Percentiles rank a stretch among this genome's conserved stretches.
Evolutionary conservation across 2,329 filamentous ascomycete species (phyloP).

Genomic region (Alternaria triticimaculans): DNA sequence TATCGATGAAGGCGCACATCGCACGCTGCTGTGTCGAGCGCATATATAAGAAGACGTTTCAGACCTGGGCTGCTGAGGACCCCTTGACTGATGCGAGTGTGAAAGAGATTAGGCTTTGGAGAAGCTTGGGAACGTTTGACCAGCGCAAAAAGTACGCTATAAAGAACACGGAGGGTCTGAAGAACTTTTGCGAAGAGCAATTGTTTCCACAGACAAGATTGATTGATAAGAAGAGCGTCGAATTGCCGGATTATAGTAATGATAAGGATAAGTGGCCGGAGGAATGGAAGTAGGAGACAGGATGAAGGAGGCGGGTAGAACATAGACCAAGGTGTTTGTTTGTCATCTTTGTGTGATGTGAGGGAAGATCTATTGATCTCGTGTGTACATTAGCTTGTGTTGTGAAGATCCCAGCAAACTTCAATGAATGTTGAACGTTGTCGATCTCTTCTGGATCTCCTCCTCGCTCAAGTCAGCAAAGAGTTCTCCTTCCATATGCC

Average conservation of each 20-base stretch:
- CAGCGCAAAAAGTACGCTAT: no score
- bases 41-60: background rate
- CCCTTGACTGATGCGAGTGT: background rate
- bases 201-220: background rate
- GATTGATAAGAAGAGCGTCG: background rate
- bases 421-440: background rate
- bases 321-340: no score
- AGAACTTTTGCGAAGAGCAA: background rate
- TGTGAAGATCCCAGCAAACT: no score
- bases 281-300: background rate
- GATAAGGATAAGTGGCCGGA: background rate
- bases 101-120: background rate
- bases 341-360: no score
- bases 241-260: background rate
- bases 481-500: conserved; percentile 1
- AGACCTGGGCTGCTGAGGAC: background rate
- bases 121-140: background rate
- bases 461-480: background rate
- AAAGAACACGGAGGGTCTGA: background rate
- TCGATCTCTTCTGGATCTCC: background rate
- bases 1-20: no score
- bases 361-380: no score
- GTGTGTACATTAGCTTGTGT: no score
- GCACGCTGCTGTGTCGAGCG: background rate
- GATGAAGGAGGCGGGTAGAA: no score